Percentiles rank a stretch among this genome's conserved stretches.
Evolutionary conservation across 2,329 filamentous ascomycete genomes (phyloP).

Genomic region (Neopestalotiopsis rosae): DNA sequence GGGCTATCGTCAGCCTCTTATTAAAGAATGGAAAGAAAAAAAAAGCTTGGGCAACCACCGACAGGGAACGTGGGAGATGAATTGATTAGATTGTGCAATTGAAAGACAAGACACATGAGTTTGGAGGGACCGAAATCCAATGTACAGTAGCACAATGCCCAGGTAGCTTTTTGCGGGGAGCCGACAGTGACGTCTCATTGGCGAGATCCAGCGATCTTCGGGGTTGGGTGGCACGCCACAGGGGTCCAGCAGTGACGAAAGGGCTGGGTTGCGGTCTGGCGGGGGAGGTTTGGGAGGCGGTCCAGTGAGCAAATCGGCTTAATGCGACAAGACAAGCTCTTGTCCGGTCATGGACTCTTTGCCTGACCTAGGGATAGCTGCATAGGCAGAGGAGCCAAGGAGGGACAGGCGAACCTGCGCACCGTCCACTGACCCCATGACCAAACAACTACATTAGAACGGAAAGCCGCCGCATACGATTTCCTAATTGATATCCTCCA

Average conservation of each 20-base stretch:
- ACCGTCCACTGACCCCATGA: background rate
- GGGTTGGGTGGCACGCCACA: slow-evolving; percentile 12
- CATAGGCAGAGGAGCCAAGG: no score
- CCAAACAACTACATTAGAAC: background rate
- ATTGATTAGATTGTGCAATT: no score
- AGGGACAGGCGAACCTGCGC: background rate
- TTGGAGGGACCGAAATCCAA: background rate
- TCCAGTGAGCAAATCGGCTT: background rate
- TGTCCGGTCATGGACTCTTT: background rate
- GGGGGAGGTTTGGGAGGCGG: background rate
- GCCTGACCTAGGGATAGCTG: no score
- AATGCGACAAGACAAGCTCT: background rate
- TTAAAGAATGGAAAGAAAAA: background rate
- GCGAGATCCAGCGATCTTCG: slow-evolving; percentile 14
- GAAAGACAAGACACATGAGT: no score
- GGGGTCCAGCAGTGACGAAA: slow-evolving; percentile 6
- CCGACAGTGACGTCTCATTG: slow-evolving; percentile 21
- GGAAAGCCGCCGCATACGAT: slow-evolving; percentile 3
- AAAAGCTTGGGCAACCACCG: background rate
- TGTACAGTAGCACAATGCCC: background rate
- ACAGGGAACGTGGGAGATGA: background rate
- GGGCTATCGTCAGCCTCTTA: background rate
- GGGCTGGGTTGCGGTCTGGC: background rate
- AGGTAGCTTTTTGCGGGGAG: slow-evolving; percentile 34
- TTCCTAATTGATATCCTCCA: slow-evolving; percentile 5